These are phyloP conservation scores for Harringtonia aguacate DNA, from an alignment of 2,329 filamentous ascomycete genomes.

Conservation along the genomic window DNA sequence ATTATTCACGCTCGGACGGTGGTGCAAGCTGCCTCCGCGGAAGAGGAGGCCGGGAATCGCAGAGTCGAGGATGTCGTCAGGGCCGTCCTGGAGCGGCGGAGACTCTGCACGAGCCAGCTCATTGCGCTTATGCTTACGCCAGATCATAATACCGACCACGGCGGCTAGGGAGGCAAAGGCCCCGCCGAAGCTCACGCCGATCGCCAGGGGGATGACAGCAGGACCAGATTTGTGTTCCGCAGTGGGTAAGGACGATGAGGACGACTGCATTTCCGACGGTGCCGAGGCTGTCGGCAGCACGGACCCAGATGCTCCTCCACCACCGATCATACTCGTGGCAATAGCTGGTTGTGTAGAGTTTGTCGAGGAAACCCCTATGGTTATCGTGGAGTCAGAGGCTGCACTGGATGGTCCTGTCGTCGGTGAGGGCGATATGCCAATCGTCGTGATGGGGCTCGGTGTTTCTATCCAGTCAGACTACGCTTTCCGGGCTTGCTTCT, in stretches of 20 bases:
- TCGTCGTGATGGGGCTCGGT: too few relatives aligned
- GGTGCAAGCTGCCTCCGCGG: slow-evolving; percentile 1
- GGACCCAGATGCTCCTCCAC: too few relatives aligned
- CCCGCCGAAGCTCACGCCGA: slow-evolving; percentile 9
- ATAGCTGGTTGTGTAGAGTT: too few relatives aligned
- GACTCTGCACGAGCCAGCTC: slow-evolving; percentile 8
- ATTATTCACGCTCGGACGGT: not conserved
- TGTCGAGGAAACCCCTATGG: too few relatives aligned
- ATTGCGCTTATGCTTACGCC: slow-evolving; percentile 2
- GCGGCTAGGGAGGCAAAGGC: not conserved
- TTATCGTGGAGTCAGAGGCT: not conserved
- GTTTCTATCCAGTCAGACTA: too few relatives aligned
- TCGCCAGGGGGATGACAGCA: slow-evolving; percentile 5
- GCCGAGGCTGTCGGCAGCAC: too few relatives aligned
- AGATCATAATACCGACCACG: slow-evolving; percentile 1
- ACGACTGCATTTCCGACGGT: too few relatives aligned
- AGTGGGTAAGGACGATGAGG: too few relatives aligned
- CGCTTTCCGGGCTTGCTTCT: too few relatives aligned
- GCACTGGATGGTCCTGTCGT: too few relatives aligned
- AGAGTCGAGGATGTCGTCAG: slow-evolving; percentile 4
- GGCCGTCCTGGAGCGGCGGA: slow-evolving; percentile 8
- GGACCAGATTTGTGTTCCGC: not conserved
- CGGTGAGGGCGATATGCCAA: too few relatives aligned
- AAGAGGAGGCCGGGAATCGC: slow-evolving; percentile 2
- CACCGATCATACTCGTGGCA: too few relatives aligned